Base-by-base conservation (phyloP, 2,329 filamentous ascomycete genomes). In the Colletotrichum cereale region DNA sequence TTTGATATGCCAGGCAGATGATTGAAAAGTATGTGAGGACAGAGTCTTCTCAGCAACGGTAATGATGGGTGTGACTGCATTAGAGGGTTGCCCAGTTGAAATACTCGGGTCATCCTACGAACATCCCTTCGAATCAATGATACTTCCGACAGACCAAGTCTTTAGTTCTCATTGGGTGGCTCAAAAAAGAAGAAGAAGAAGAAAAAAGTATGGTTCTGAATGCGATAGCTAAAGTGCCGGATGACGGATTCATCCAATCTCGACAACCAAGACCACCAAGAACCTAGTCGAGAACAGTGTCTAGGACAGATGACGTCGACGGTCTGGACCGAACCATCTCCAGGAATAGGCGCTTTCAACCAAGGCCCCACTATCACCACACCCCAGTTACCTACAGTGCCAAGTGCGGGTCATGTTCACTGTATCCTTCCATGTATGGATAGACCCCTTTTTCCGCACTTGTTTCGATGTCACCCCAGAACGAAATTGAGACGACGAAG, bases 381-480 rank as follows among this genome's bases (percentile, higher is more conserved):
- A 62, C 53, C 65, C 50, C 24, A 6, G 65, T 5, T 47, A 68
- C 60, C 3, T 47, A 68, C 60, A 69, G 69, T 69, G 24, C 60
- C 8, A 16, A 11, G 24, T 0, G 18, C 5, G 1, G 2, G 18
- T 29, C 16, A n/a, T 2, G 0, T 7, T 55, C n/a, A 67, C 65
- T 63, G 68, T 71, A 53, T 31, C 31, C 58, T 24, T 60, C 11
- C 4, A 6, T 26, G 24, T 29, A 10, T 3, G 3, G 3, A 40
- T 63, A 38, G 69, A 72, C 69, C 69, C 69, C 69, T 72, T 68
- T 72, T 71, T 12, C 65, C 65, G 53, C 29, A 10, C 26, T 44
- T 38, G 52, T 63, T 34, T 34, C 56, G 44, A 67, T 29, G 57
- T 42, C 69, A 14, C 38, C 31, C 38, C 44, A 16, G 34, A 36